Base-by-base conservation (phyloP, 768 basidiomycete genomes). In the Sporobolomyces phaffii region DNA sequence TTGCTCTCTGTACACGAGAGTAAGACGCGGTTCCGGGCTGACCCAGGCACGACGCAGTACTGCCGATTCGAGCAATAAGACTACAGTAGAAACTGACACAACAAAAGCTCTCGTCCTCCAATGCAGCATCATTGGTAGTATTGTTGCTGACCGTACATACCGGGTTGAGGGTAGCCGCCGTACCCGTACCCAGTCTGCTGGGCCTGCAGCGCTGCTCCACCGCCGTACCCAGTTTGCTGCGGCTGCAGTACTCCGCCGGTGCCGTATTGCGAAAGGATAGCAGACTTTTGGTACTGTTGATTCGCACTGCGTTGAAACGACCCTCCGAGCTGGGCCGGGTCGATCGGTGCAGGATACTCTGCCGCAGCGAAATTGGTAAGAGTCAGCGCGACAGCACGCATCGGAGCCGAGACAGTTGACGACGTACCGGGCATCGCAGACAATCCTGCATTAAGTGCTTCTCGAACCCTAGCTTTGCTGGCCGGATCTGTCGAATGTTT, bases 361-460 rank as follows among this genome's bases (percentile, higher is more conserved):
- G 61, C 22, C 26, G 6, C n/a, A n/a, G 33, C 4, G 15, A 29
- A 18, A 33, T 6, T 17, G 22, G n/a, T 4, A 20, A 40, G n/a
- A 15, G 14, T 11, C 29, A 43, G 44, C 24, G 9, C 33, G 5
- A 31, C 22, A 18, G 41, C 41, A 18, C 2, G 6, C 5, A 29
- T 20, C 10, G 22, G 34, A 44, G 49, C 20, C 18, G 22, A 14
- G 29, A 15, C 24, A 3, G 24, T 40, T 9, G 26, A n/a, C 50
- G 10, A 7, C 65, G 20, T 0, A 68, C 66, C 50, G 6, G 68
- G 68, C 17, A 69, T 56, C 8, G 63, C 56, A 17, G 63, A 51
- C 15, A 69, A 34, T 0, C 68, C 68, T 18, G 68, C 68, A 38
- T 69, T 69, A 43, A 69, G 63, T 10, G 68, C 68, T 58, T 69